Percentiles rank a stretch among this genome's conserved stretches.
Conservation (phyloP, 164 flowering plant genomes). For the grape (Vitis vinifera) region ASM3070453v1 NC_081823.1:2184501-2185000, state of each 20-base stretch:
- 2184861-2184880: too few species aligned
- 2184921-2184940: too few species aligned
- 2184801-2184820: too few species aligned
- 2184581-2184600: conserved; percentile 29
- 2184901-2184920: too few species aligned
- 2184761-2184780: conserved; percentile 37
- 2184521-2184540: conserved; percentile 43
- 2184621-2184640: conserved; percentile 14
- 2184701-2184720: conserved; percentile 42
- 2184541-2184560: conserved; percentile 28
- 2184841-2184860: too few species aligned
- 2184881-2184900: too few species aligned
- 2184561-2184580: conserved; percentile 34
- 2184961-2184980: too few species aligned
- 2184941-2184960: too few species aligned
- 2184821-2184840: too few species aligned
- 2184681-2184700: not conserved
- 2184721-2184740: conserved; percentile 18
- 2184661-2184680: too few species aligned
- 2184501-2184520: conserved; percentile 35
- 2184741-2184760: conserved; percentile 17
- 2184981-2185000: too few species aligned
- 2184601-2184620: conserved; percentile 36
- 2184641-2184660: too few species aligned
- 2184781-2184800: conserved; percentile 31